phyloP scores from a whole-genome alignment of 495 filamentous ascomycete genomes.

The Elasticomyces elasticus region DNA sequence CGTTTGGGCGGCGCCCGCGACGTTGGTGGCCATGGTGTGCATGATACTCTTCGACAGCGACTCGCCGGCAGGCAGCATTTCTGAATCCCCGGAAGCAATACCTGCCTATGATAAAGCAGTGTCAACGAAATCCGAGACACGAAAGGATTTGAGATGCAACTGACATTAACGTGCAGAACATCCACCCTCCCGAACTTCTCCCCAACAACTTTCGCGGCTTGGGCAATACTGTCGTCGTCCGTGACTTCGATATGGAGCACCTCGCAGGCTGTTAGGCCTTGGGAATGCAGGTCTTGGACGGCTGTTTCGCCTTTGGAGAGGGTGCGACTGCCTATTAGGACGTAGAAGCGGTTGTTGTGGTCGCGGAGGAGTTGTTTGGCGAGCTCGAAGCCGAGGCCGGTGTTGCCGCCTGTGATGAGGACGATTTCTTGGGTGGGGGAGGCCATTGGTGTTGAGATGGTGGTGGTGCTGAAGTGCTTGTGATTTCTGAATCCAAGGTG shows the following conservation, averaged over 20 bases:
- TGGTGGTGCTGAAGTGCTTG: not conserved
- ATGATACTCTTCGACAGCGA: conserved; percentile 1
- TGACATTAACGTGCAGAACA: conserved; percentile 13
- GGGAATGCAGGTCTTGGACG: not conserved
- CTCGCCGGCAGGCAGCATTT: not conserved
- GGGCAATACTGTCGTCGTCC: conserved; percentile 4
- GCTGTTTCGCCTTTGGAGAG: conserved; percentile 11
- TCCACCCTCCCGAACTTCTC: conserved; percentile 6
- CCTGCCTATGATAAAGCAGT: conserved; percentile 3
- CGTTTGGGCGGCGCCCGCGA: not conserved
- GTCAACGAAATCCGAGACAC: not conserved
- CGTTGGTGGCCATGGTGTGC: conserved; percentile 6
- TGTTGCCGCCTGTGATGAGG: conserved; percentile 23
- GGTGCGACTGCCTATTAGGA: conserved; percentile 7
- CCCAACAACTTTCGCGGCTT: conserved; percentile 1
- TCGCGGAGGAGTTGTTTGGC: conserved; percentile 13
- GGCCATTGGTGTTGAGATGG: not conserved
- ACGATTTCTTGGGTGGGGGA: conserved; percentile 14
- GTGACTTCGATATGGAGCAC: conserved; percentile 11
- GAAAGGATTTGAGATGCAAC: not conserved
- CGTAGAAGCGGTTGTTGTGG: conserved; percentile 4
- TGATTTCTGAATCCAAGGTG: no score
- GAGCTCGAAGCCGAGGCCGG: conserved; percentile 20
- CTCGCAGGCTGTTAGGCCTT: conserved; percentile 2
- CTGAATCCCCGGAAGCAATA: conserved; percentile 3